phyloP scores from a whole-genome alignment of 345 rosid species.

The Eutrema heterophyllum region DNA sequence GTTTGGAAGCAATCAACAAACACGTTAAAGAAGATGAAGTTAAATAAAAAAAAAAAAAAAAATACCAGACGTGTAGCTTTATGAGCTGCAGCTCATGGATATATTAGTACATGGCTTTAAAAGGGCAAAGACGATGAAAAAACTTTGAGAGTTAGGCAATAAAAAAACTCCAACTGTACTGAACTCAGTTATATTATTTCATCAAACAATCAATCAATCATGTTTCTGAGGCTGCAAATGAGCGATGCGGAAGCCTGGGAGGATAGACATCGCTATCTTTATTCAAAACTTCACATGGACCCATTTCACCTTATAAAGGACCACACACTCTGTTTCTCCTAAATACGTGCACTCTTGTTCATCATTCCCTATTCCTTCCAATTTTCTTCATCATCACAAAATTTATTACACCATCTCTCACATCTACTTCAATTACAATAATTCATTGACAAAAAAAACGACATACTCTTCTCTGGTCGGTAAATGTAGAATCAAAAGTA shows the following conservation, averaged over 20 bases:
- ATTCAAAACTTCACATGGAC: slow-evolving; percentile 30
- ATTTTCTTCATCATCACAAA: slow-evolving; percentile 6
- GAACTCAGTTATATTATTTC: not conserved
- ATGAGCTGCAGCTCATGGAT: slow-evolving; percentile 28
- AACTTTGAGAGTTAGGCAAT: not conserved
- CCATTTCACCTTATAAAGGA: slow-evolving; percentile 2
- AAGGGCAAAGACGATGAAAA: slow-evolving; percentile 17
- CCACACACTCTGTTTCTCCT: slow-evolving; percentile 18
- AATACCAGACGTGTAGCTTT: slow-evolving; percentile 23
- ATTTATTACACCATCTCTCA: slow-evolving; percentile 12
- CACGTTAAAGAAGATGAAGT: slow-evolving; percentile 27
- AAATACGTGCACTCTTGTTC: slow-evolving; percentile 18
- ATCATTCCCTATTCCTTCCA: slow-evolving; percentile 13
- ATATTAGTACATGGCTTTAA: slow-evolving; percentile 18
- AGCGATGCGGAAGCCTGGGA: slow-evolving; percentile 29
- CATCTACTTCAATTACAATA: slow-evolving; percentile 13
- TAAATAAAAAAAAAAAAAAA: not conserved
- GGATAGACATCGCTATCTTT: slow-evolving; percentile 43
- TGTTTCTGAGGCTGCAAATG: slow-evolving; percentile 53
- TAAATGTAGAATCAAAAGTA: not conserved
- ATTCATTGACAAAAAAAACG: not conserved
- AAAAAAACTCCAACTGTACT: slow-evolving; percentile 10
- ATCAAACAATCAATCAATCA: not conserved
- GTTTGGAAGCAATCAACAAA: slow-evolving; percentile 17
- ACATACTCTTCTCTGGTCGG: not conserved